Conservation (phyloP, 352 stramenopile species). For the Blastocystis hominis region DNA sequence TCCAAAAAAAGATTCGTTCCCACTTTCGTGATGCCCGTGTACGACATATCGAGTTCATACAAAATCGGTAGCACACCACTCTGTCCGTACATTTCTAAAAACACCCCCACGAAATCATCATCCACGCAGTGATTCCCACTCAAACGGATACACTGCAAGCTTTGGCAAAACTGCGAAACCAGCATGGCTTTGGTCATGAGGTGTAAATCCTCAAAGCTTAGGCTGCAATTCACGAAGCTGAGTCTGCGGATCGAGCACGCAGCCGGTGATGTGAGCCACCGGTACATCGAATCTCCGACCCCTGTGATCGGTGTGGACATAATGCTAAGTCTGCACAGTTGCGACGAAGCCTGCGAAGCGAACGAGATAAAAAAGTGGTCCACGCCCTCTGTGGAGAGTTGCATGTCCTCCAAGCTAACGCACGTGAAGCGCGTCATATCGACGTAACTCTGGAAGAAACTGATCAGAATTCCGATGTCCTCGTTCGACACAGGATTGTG, state of each 20-base stretch:
- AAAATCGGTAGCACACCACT: neutral
- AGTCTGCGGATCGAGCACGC: neutral
- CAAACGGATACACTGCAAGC: neutral
- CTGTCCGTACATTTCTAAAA: neutral
- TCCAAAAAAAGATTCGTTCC: neutral
- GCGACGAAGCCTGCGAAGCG: neutral
- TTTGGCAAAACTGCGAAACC: neutral
- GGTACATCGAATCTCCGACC: neutral
- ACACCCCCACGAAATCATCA: neutral
- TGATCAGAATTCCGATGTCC: neutral
- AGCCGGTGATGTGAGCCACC: neutral
- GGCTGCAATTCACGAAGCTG: neutral
- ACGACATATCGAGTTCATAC: conserved; percentile 9
- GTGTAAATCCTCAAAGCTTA: neutral
- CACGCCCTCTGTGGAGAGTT: neutral
- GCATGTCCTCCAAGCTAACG: neutral
- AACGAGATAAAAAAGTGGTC: neutral
- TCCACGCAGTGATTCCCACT: conserved; percentile 15
- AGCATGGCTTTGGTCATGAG: neutral
- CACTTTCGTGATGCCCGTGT: conserved; percentile 7
- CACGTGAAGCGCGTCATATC: neutral
- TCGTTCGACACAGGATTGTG: neutral
- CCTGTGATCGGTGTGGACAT: neutral
- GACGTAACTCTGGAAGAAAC: neutral
- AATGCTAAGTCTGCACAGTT: neutral